A percentile compares a stretch with the other conserved stretches of the same genome.
Evolutionary conservation across 306 rosid species (phyloP).

Genomic region (Inga leiocalycina): DNA sequence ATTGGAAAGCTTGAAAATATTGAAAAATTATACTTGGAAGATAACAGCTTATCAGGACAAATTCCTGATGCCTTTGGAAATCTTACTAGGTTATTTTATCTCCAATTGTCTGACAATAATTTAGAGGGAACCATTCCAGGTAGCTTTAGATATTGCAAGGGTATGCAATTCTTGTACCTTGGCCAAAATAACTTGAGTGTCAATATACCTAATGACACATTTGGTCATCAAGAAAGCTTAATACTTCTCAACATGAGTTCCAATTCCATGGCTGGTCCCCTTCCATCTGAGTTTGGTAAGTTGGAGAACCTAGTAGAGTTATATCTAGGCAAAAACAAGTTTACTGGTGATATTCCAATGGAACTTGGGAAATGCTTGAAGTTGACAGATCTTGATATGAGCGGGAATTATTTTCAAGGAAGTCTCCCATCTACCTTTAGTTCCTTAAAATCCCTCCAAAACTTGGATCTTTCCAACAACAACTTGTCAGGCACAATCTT

Average conservation of each 20-base stretch:
- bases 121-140: constrained; percentile 26
- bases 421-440: no score
- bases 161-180: not conserved
- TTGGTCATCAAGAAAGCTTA: constrained; percentile 13
- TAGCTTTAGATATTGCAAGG: not conserved
- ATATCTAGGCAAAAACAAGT: no score
- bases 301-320: no score
- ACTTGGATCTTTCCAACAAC: no score
- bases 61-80: constrained; percentile 27
- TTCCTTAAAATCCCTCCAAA: no score
- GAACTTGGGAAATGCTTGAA: no score
- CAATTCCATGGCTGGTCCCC: constrained; percentile 29
- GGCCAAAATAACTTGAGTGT: constrained; percentile 14
- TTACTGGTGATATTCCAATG: no score
- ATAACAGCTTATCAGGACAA: not conserved
- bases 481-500: no score
- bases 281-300: not conserved
- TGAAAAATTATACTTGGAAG: not conserved
- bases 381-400: no score
- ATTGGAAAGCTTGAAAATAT: constrained; percentile 35
- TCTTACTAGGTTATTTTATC: constrained; percentile 7
- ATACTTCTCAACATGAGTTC: not conserved
- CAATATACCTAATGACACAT: not conserved
- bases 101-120: not conserved
- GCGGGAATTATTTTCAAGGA: no score